Base-by-base conservation (phyloP, 1,284 basidiomycete species). In the Trametes hirsuta region DNA sequence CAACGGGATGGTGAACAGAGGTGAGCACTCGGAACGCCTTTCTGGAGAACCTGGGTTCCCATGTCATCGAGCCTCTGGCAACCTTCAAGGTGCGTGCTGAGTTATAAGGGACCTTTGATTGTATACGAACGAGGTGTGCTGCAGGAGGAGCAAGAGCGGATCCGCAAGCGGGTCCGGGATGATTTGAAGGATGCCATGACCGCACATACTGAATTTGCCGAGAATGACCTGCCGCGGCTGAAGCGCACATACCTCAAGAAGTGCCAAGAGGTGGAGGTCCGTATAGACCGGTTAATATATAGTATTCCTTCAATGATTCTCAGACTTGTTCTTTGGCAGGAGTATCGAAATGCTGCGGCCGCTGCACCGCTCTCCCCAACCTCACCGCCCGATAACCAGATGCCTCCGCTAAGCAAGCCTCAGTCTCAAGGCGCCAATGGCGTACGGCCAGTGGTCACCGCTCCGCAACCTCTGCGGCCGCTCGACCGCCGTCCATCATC, bases 81-180 rank as follows among this genome's bases (percentile, higher is more conserved):
- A 68, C 78, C 34, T 75, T 95, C 50, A 92, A 87, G 81, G 93
- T 89, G 63, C 59, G 76, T 68, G 25, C 48, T 34, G 21, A 25
- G 46, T 51, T 24, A 40, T 24, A 35, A 21, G 56, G 51, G 41
- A 47, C 48, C 6, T 25, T 4, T n/a, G 36, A 8, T 25, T 50
- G 35, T 49, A 35, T 42, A 45, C 44, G 21, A 52, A 36, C 42
- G 15, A 18, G 25, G n/a, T 14, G 36, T 37, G 24, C 18, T 37
- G 24, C 61, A 93, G 88, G 93, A 95, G 65, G 90, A 88, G 8
- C 94, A 96, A 78, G 90, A 92, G 55, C 85, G 94, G 41, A 95
- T 93, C 25, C 83, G 91, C 34, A 92, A 91, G 72, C 86, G 92
- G n/a, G 91, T 97, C 71, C 91, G 90, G 68, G 93, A 95, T 66